Evolutionary conservation across 2,329 filamentous ascomycete species (phyloP).

Genomic region (Decorospora gaudefroyi): DNA sequence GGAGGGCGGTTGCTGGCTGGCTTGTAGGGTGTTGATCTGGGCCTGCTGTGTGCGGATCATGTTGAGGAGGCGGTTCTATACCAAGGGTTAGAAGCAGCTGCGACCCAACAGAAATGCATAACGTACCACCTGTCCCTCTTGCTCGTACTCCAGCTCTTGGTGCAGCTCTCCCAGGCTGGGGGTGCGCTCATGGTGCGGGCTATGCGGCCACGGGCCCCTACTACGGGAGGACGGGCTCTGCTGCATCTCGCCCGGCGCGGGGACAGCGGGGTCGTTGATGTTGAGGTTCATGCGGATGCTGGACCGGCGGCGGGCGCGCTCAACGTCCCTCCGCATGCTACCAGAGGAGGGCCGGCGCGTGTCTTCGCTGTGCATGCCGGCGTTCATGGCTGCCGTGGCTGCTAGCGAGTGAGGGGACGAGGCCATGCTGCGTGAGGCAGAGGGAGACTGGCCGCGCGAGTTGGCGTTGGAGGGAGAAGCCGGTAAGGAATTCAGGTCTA

Average conservation of each 20-base stretch:
- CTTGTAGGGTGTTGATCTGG: constrained; percentile 65
- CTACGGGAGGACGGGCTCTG: constrained; percentile 47
- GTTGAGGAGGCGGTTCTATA: constrained; percentile 71
- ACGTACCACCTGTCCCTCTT: constrained; percentile 74
- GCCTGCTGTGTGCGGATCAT: constrained; percentile 78
- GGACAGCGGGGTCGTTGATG: constrained; percentile 70
- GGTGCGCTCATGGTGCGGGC: constrained; percentile 67
- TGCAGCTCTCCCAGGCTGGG: constrained; percentile 77
- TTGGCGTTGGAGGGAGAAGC: constrained; percentile 51
- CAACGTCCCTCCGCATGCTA: constrained; percentile 52
- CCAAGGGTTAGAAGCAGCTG: not conserved
- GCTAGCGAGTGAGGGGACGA: constrained; percentile 72
- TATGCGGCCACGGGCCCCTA: constrained; percentile 48
- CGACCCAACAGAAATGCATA: no score
- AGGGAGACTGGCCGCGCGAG: constrained; percentile 38
- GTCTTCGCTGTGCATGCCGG: constrained; percentile 69
- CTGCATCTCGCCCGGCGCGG: constrained; percentile 71
- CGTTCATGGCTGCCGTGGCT: constrained; percentile 77
- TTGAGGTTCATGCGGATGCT: constrained; percentile 74
- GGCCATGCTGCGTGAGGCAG: constrained; percentile 54
- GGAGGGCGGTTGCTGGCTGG: constrained; percentile 47
- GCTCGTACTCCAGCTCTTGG: constrained; percentile 77
- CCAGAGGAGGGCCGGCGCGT: constrained; percentile 55
- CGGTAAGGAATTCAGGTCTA: constrained; percentile 65
- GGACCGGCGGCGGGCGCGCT: constrained; percentile 64